Percentiles rank a stretch among this genome's conserved stretches.
These are phyloP conservation scores for Penicillium cosmopolitanum DNA, from an alignment of 495 filamentous ascomycete genomes.

Conservation along the genomic window DNA sequence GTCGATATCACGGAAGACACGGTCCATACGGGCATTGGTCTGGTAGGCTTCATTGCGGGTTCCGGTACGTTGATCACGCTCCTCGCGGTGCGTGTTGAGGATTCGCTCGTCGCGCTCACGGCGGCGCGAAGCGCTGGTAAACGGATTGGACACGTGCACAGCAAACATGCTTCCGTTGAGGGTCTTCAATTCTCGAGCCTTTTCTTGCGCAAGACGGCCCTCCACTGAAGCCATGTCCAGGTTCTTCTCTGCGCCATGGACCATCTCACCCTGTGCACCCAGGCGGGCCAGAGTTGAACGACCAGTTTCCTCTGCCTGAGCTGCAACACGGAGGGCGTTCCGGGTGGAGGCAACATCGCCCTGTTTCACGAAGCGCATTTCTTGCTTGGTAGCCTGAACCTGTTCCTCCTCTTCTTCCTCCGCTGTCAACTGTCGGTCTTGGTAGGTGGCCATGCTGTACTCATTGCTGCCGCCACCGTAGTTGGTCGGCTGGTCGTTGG, in stretches of 20 bases:
- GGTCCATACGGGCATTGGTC: slow-evolving; percentile 60
- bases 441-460: slow-evolving; percentile 62
- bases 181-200: slow-evolving; percentile 73
- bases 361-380: slow-evolving; percentile 77
- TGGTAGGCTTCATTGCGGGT: slow-evolving; percentile 67
- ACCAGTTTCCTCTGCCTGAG: slow-evolving; percentile 73
- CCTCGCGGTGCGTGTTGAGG: slow-evolving; percentile 62
- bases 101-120: slow-evolving; percentile 63
- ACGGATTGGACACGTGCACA: slow-evolving; percentile 73
- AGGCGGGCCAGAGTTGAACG: slow-evolving; percentile 69
- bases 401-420: slow-evolving; percentile 74
- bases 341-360: slow-evolving; percentile 71
- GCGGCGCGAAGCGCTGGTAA: slow-evolving; percentile 60
- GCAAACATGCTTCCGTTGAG: slow-evolving; percentile 85
- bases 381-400: slow-evolving; percentile 66
- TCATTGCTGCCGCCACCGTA: slow-evolving; percentile 53
- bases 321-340: slow-evolving; percentile 67
- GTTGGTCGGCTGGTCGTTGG: slow-evolving; percentile 39
- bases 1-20: slow-evolving; percentile 59
- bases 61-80: slow-evolving; percentile 69
- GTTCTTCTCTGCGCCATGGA: slow-evolving; percentile 78
- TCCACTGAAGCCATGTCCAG: slow-evolving; percentile 70
- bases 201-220: slow-evolving; percentile 73
- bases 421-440: slow-evolving; percentile 71
- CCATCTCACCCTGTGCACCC: slow-evolving; percentile 72